Conservation (phyloP, 2,329 filamentous ascomycete species). For the Rhynchosporium secalis region DNA sequence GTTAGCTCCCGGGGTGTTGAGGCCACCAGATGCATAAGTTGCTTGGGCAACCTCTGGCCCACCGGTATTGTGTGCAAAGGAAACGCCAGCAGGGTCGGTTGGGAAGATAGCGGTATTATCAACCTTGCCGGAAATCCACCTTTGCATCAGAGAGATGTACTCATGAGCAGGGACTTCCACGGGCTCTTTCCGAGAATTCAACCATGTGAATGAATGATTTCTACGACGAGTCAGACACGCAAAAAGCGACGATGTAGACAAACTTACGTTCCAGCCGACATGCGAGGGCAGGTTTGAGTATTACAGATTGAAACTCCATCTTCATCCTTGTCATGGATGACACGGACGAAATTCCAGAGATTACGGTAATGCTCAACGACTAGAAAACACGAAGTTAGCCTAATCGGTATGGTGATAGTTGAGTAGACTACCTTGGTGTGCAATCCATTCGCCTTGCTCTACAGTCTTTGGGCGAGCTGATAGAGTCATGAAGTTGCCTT, state of each 20-base stretch:
- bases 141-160: constrained; percentile 94
- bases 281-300: constrained; percentile 77
- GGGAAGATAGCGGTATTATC: constrained; percentile 89
- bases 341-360: constrained; percentile 83
- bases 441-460: constrained; percentile 92
- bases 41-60: constrained; percentile 59
- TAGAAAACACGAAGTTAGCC: constrained; percentile 42
- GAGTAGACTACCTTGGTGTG: constrained; percentile 74
- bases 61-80: constrained; percentile 62
- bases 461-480: constrained; percentile 91
- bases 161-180: constrained; percentile 90
- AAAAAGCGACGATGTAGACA: not conserved
- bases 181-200: constrained; percentile 82
- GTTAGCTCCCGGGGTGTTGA: constrained; percentile 45
- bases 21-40: constrained; percentile 55
- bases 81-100: constrained; percentile 73
- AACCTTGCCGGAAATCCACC: constrained; percentile 96
- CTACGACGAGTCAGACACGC: constrained; percentile 41
- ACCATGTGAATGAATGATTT: constrained; percentile 96
- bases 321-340: constrained; percentile 83
- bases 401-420: constrained; percentile 18
- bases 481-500: constrained; percentile 95
- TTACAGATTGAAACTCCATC: constrained; percentile 81
- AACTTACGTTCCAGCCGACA: constrained; percentile 90
- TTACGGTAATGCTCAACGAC: constrained; percentile 92